phyloP scores from a whole-genome alignment of 257 asterid species.

The Solanum habrochaites region DNA sequence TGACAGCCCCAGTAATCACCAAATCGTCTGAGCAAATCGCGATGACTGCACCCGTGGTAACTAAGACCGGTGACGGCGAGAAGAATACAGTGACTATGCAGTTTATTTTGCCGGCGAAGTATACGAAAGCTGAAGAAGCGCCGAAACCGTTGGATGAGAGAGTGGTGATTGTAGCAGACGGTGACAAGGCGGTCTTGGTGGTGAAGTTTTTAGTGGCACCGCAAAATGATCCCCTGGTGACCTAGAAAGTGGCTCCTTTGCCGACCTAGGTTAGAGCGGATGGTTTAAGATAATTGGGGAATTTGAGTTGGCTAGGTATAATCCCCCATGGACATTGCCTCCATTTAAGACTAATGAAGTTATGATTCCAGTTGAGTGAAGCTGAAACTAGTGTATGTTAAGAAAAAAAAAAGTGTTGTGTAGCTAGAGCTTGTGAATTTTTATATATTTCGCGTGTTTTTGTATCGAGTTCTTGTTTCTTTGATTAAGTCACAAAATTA shows the following conservation, averaged over 20 bases:
- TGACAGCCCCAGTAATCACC: conserved; percentile 82
- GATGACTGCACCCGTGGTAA: conserved; percentile 89
- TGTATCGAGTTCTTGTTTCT: neutral
- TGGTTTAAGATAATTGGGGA: conserved; percentile 53
- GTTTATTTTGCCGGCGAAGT: conserved; percentile 70
- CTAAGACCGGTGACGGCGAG: conserved; percentile 23
- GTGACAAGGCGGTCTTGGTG: conserved; percentile 77
- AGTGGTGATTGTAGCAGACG: conserved; percentile 68
- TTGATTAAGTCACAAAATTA: neutral
- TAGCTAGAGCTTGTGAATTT: neutral
- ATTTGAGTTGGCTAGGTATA: conserved; percentile 74
- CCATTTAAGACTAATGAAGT: conserved; percentile 73
- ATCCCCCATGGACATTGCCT: conserved; percentile 93
- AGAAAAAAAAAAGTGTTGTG: no score
- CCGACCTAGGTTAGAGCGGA: conserved; percentile 80
- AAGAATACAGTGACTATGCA: conserved; percentile 52
- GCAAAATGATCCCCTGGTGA: no score
- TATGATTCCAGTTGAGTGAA: conserved; percentile 66
- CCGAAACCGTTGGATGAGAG: conserved; percentile 83
- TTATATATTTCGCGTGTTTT: neutral
- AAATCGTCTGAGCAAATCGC: conserved; percentile 44
- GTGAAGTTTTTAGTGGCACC: conserved; percentile 65
- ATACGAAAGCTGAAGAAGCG: conserved; percentile 52
- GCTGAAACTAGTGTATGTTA: neutral
- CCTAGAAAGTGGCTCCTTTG: no score